Conservation (phyloP, 2,329 filamentous ascomycete species). For the Leptographium flavum region DNA sequence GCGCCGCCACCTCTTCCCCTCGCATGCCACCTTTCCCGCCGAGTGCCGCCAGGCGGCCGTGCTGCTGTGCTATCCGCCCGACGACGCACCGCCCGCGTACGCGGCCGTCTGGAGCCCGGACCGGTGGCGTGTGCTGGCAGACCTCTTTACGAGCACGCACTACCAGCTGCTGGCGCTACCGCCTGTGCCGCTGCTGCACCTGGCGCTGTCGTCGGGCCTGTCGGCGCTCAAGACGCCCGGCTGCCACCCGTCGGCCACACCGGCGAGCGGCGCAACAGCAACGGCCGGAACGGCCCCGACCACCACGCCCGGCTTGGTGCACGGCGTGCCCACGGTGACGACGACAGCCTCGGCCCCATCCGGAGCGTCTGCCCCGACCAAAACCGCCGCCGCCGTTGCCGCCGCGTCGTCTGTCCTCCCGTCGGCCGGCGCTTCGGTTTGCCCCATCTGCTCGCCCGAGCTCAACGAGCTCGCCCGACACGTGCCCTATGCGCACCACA, state of each 20-base stretch:
- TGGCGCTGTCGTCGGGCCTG: slow-evolving; percentile 78
- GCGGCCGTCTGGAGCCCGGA: slow-evolving; percentile 52
- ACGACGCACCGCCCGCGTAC: slow-evolving; percentile 29
- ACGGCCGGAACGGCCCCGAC: not conserved
- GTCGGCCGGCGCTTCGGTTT: slow-evolving; percentile 33
- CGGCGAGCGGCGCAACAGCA: too few relatives aligned
- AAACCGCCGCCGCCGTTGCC: not conserved
- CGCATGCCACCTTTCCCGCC: slow-evolving; percentile 50
- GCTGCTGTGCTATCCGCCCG: slow-evolving; percentile 60
- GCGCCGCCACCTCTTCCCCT: slow-evolving; percentile 63
- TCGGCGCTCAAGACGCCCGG: slow-evolving; percentile 92
- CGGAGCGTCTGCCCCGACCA: slow-evolving; percentile 4
- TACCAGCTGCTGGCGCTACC: slow-evolving; percentile 76
- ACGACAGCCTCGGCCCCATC: not conserved
- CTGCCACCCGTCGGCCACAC: slow-evolving; percentile 53
- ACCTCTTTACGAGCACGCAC: slow-evolving; percentile 73
- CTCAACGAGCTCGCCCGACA: slow-evolving; percentile 79
- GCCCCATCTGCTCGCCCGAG: slow-evolving; percentile 91
- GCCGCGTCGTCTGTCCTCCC: slow-evolving; percentile 4
- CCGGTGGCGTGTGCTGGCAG: slow-evolving; percentile 64
- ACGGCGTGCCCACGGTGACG: slow-evolving; percentile 4
- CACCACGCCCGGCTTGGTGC: too few relatives aligned
- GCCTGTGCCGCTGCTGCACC: slow-evolving; percentile 69
- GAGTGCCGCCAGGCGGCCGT: slow-evolving; percentile 64
- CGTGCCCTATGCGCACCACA: slow-evolving; percentile 90